A percentile compares a stretch with the other conserved stretches of the same genome.
phyloP scores from a whole-genome alignment of 129 eudicot genomes.

The Logfia minima region DNA sequence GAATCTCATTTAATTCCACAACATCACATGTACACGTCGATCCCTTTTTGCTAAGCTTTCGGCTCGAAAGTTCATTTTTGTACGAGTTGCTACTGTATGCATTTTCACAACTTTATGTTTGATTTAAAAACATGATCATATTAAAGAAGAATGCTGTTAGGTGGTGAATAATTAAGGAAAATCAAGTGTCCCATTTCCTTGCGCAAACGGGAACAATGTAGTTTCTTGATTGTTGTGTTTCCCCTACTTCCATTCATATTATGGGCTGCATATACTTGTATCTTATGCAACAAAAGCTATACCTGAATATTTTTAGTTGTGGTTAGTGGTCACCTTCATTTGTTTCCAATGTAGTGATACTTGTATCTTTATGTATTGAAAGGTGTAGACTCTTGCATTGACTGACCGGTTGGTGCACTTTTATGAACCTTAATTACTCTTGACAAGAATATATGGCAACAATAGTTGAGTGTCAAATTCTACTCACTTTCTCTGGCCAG shows the following conservation, averaged over 20 bases:
- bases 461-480: constrained; percentile 29
- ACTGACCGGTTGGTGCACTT: not conserved
- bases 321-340: too few species aligned
- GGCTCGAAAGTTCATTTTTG: too few species aligned
- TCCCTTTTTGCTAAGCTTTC: too few species aligned
- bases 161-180: too few species aligned
- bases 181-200: too few species aligned
- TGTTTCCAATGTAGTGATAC: too few species aligned
- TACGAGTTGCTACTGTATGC: not conserved
- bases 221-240: constrained; percentile 12
- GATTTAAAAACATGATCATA: too few species aligned
- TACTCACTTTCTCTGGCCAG: constrained; percentile 12
- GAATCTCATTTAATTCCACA: too few species aligned
- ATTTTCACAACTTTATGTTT: not conserved
- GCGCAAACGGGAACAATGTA: too few species aligned
- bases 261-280: not conserved
- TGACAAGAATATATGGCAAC: not conserved
- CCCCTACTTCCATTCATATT: constrained; percentile 2
- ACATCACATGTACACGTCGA: too few species aligned
- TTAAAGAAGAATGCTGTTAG: too few species aligned
- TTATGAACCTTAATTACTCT: constrained; percentile 6
- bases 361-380: not conserved
- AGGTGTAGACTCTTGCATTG: not conserved
- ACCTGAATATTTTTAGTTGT: not conserved
- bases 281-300: not conserved